phyloP scores from a whole-genome alignment of 768 basidiomycete species.

The Pleurotus giganteus region DNA sequence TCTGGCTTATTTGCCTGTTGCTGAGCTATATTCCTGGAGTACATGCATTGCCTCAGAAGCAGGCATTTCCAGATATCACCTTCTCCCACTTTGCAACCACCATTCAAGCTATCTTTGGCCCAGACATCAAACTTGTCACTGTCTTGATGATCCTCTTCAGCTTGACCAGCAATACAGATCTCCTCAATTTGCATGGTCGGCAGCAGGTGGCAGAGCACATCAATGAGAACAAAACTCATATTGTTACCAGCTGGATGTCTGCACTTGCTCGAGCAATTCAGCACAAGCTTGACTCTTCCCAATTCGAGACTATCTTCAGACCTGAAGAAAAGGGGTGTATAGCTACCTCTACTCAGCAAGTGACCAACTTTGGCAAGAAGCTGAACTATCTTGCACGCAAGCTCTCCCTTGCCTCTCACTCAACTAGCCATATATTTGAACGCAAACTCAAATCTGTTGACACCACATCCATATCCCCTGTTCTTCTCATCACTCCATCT shows the following conservation, averaged over 20 bases:
- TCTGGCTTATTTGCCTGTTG: neutral
- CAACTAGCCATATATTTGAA: neutral
- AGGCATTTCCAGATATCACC: constrained; percentile 3
- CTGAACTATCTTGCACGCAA: neutral
- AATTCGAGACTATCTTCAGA: neutral
- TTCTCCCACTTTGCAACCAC: constrained; percentile 2
- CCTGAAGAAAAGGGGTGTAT: neutral
- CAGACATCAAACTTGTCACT: constrained; percentile 12
- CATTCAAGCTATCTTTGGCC: constrained; percentile 12
- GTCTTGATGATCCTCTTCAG: constrained; percentile 14
- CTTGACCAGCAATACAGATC: constrained; percentile 11
- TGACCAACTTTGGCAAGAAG: neutral
- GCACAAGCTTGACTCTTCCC: neutral
- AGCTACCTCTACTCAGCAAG: neutral
- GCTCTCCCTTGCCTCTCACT: neutral
- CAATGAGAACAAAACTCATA: neutral
- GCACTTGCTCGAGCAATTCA: neutral
- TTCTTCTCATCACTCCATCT: neutral
- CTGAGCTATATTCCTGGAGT: neutral
- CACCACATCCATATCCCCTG: neutral
- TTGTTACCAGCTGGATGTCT: neutral
- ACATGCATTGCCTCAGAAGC: neutral
- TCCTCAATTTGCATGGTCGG: constrained; percentile 15
- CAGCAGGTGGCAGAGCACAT: constrained; percentile 9
- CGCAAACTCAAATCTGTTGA: neutral